Base-by-base conservation (phyloP, 257 asterid species). In the Nemophila menziesii region DNA sequence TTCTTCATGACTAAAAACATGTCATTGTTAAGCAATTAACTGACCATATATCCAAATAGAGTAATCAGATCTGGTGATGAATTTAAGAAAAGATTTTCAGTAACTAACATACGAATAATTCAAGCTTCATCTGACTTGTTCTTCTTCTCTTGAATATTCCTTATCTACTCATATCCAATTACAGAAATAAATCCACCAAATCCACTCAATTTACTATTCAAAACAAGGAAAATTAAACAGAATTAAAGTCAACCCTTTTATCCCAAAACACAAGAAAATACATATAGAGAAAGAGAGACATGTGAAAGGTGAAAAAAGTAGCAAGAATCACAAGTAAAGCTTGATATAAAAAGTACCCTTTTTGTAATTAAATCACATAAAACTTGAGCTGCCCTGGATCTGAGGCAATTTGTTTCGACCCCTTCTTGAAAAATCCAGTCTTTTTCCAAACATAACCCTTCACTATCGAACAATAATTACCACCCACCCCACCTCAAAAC, bases 361-460 rank as follows among this genome's bases (percentile, higher is more conserved):
- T 61, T 48, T 4, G 0, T 17, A 1, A 11, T 40, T 40, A 1
- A 17, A 41, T 64, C 67, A 61, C 69, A 52, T 43, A 56, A 52
- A 66, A 68, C 29, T 48, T 63, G 15, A 24, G 67, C 73, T 80
- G 56, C 80, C 95, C 81, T 67, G 89, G 93, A 87, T 84, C 95
- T 75, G 82, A 83, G 89, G 95, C 79, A 78, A 78, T 40, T 70
- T 65, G 69, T 57, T 82, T 68, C 72, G 74, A 68, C 69, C 82
- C 68, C 72, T 58, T 60, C 51, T 65, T 61, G 63, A 60, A 66
- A 60, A 65, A 70, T 39, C 49, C 27, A 48, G 61, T 60, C 58
- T 49, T 55, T 38, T 36, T 39, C 57, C 47, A 27, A 43, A 0
- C 45, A 76, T 18, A n/a, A n/a, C n/a, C n/a, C n/a, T 66, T 69